Percentiles rank a stretch among this genome's conserved stretches.
Conservation (phyloP, 1,284 basidiomycete species). For the Ganoderma multipileum region DNA sequence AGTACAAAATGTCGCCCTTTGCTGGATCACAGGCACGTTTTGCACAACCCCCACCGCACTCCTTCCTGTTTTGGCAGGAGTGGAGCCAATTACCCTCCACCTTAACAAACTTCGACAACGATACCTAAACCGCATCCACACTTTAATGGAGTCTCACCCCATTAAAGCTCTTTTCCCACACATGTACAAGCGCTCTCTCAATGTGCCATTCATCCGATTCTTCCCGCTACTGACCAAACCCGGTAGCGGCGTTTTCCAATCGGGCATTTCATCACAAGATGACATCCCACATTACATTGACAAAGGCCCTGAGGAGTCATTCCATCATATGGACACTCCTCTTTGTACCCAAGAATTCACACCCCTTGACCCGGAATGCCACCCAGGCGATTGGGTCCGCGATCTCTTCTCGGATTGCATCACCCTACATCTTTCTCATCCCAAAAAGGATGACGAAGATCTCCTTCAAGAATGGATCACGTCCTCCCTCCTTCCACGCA, state of each 20-base stretch:
- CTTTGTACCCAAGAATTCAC: background rate
- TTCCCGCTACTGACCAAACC: no score
- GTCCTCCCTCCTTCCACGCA: background rate
- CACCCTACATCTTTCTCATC: background rate
- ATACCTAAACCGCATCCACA: background rate
- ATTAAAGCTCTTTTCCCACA: background rate
- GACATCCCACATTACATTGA: background rate
- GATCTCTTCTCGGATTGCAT: no score
- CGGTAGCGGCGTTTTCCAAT: background rate
- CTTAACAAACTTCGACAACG: background rate
- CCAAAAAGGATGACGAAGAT: background rate
- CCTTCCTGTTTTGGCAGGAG: background rate
- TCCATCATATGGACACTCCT: background rate
- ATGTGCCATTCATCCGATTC: background rate
- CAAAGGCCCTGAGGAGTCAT: background rate
- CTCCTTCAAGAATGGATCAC: background rate
- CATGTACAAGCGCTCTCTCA: background rate
- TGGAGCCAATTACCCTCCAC: background rate
- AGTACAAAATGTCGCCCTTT: no score
- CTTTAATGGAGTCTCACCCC: no score
- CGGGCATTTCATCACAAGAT: background rate
- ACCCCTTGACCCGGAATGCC: background rate
- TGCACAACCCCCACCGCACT: slow-evolving; percentile 22
- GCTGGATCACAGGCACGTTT: slow-evolving; percentile 31
- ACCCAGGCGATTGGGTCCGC: background rate